Percentiles rank a stretch among this genome's conserved stretches.
Conservation (phyloP, 345 rosid genomes). For the Nephelium lappaceum region DNA sequence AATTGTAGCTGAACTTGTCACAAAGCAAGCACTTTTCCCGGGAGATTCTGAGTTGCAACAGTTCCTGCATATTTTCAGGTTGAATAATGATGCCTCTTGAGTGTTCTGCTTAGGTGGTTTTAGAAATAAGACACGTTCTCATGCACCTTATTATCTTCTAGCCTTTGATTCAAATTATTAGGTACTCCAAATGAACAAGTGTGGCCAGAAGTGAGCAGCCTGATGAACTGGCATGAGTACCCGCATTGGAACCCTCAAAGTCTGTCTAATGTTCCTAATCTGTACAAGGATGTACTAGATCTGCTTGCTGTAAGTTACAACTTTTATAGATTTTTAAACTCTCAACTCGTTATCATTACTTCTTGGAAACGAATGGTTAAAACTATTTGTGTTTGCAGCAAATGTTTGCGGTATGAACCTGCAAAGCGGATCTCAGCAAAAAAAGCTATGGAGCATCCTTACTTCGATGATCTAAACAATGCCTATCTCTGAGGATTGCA, state of each 20-base stretch:
- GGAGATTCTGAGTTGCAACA: slow-evolving; percentile 97
- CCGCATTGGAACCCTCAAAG: slow-evolving; percentile 90
- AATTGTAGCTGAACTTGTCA: too few species aligned
- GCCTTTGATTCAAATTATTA: slow-evolving; percentile 52
- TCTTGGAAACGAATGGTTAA: neutral
- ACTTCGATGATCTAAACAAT: slow-evolving; percentile 74
- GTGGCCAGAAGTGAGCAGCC: slow-evolving; percentile 94
- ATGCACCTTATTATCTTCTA: neutral
- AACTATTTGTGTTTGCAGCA: slow-evolving; percentile 51
- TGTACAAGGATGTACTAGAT: slow-evolving; percentile 71
- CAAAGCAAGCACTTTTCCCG: slow-evolving; percentile 84
- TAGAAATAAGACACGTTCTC: too few species aligned
- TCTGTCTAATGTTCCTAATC: slow-evolving; percentile 69
- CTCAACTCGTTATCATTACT: neutral
- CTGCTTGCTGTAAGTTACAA: slow-evolving; percentile 61
- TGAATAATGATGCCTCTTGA: too few species aligned
- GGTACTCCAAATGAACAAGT: slow-evolving; percentile 89
- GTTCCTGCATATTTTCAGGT: slow-evolving; percentile 94
- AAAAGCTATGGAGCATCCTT: slow-evolving; percentile 95
- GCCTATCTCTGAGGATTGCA: slow-evolving; percentile 42
- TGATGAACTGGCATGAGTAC: too few species aligned
- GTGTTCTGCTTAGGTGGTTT: too few species aligned
- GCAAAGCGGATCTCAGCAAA: slow-evolving; percentile 94
- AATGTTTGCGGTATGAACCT: slow-evolving; percentile 89
- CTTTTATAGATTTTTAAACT: too few species aligned